phyloP scores from a whole-genome alignment of 306 rosid genomes.

The Carpinus viminea region DNA sequence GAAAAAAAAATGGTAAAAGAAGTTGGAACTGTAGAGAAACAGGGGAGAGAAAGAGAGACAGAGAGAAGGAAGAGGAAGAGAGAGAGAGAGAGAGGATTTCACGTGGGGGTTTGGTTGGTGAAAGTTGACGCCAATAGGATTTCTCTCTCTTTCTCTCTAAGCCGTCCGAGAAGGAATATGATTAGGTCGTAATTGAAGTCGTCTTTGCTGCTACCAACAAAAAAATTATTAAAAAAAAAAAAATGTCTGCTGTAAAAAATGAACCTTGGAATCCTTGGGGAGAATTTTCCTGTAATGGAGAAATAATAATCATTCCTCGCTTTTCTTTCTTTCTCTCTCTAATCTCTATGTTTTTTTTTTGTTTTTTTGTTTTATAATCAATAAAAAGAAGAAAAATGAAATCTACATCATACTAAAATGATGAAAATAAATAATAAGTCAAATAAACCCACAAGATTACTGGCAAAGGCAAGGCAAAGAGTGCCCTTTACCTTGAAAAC shows the following conservation, averaged over 20 bases:
- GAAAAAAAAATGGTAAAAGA: background rate
- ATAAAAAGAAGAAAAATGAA: too few relatives aligned
- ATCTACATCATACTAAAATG: too few relatives aligned
- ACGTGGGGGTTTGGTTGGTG: conserved; percentile 43
- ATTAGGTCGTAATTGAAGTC: conserved; percentile 44
- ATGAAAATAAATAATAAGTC: too few relatives aligned
- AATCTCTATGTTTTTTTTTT: background rate
- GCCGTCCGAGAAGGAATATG: conserved; percentile 48
- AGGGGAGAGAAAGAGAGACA: background rate
- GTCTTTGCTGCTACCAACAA: conserved; percentile 32
- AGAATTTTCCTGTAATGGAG: background rate
- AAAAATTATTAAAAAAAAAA: background rate
- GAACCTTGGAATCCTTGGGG: background rate
- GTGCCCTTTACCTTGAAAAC: too few relatives aligned
- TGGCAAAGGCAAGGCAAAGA: too few relatives aligned
- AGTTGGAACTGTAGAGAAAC: background rate
- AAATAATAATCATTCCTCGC: conserved; percentile 22
- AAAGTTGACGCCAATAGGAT: conserved; percentile 33
- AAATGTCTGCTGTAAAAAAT: too few relatives aligned
- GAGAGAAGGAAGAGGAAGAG: background rate
- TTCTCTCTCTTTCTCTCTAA: conserved; percentile 8
- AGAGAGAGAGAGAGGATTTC: conserved; percentile 11
- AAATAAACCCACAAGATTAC: too few relatives aligned
- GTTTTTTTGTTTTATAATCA: too few relatives aligned
- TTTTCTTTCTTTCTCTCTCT: background rate